Evolutionary conservation across 805 yeast genomes (phyloP), one percentile per base, ranked within the genome.

Genomic region (Ogataea parapolymorpha): DNA sequence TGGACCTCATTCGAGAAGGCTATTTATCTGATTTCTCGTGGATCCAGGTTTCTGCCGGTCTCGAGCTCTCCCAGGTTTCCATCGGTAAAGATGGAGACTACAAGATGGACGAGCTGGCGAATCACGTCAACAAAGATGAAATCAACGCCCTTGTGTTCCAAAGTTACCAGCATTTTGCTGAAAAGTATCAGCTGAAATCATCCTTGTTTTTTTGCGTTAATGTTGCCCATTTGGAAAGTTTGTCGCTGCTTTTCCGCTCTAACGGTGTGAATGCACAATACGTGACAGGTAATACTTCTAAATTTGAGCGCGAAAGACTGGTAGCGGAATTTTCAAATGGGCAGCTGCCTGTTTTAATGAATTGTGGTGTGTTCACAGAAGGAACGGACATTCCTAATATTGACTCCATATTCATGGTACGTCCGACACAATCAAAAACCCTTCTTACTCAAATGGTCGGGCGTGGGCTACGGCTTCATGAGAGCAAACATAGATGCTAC

Each of bases 321-420:
- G 62, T 89, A 2, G 61, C 66, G 5, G 80, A 75, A 26, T 91
- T 90, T 56, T 73, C 70, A 45, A 51, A 63, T 0, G 89, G 93
- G 0, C 56, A 71, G 12, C 69, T 86, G 14, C 77, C 82, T 4
- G 95, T 91, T 0, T 62, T 90, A 23, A 74, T 93, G 65, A 91
- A 91, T 56, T 93, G 95, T 58, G 87, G 85, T 13, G 86, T 90
- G 5, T 82, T 91, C 52, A 90, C 96, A 0, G 98, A 90, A 59
- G 98, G 98, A 0, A 88, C 97, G 0, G 97, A 90, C 63, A 80
- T 91, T 14, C 97, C 97, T 3, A 80, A 80, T 46, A 83, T 89
- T 42, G 97, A 90, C 55, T 80, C 88, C 23, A 66, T 90, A 10
- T 68, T 90, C 22, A 61, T 90, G 24, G 85, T 86, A 3, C 66